Base-by-base conservation (phyloP, 2,329 filamentous ascomycete species). In the Penicillium sp. region DNA sequence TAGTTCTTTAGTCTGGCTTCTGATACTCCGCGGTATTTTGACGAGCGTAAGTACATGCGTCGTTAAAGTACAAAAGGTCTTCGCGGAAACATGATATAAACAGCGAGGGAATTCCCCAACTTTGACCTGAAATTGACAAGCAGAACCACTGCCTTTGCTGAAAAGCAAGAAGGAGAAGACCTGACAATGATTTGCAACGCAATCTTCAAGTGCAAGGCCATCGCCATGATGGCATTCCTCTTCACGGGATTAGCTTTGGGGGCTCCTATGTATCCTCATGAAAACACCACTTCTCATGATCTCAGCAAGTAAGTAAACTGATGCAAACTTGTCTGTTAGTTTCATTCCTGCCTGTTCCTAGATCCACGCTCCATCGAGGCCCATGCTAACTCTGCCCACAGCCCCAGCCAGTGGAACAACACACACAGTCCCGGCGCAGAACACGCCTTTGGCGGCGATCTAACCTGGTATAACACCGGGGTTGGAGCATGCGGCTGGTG, bases 401-500 rank as follows among this genome's bases (percentile, higher is more conserved):
- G 33, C 6, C 17, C 13, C 2, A 31, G n/a, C 23, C 17, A 23
- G 4, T 12, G 10, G 19, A 54, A 54, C n/a, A 39, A n/a, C 10
- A 54, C 33, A 33, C 6, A 31, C 6, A 19, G 4, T 7, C 67
- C 41, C 64, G 82, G 55, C 77, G 78, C 12, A 77, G 80, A 1
- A 79, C n/a, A 53, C 81, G 0, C 85, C 83, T 66, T 81, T 76
- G 47, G 23, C 4, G 88, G 87, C 52, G 86, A 90, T 49, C 71
- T 90, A 50, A 91, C 88, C 0, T 93, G 86, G 76, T 93, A 89
- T 71, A 76, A 78, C 19, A 83, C 88, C 0, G 83, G 73, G 0
- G 79, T 90, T 4, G 89, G 90, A 13, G 86, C 89, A 0, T 93
- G 90, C 69, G 90, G 89, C 6, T 73, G 82, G 33, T 79, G 75